A percentile compares a stretch with the other conserved stretches of the same genome.
phyloP scores from a whole-genome alignment of 306 rosid genomes.

The Hippophae rhamnoides region DNA sequence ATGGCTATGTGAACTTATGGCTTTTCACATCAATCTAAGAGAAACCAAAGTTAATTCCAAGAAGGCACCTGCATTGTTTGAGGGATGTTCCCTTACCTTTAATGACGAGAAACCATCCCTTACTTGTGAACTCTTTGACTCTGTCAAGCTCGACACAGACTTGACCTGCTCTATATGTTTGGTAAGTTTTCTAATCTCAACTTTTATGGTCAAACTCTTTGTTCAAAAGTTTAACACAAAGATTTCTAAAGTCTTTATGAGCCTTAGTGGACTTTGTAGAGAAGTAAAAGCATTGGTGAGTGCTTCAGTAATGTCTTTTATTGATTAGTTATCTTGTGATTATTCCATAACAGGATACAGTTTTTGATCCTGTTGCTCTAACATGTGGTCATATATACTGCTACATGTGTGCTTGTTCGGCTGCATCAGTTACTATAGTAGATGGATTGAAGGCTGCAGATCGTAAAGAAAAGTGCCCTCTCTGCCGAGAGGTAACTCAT shows the following conservation, averaged over 20 bases:
- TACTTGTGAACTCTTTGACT: conserved; percentile 72
- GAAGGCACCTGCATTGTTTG: conserved; percentile 42
- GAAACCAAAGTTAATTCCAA: conserved; percentile 39
- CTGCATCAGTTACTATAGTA: conserved; percentile 74
- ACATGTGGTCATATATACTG: conserved; percentile 92
- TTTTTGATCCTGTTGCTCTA: conserved; percentile 91
- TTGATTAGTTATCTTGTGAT: not conserved
- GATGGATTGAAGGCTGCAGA: conserved; percentile 54
- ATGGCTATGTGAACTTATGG: conserved; percentile 89
- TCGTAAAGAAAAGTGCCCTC: conserved; percentile 64
- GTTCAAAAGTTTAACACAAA: not conserved
- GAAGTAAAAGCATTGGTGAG: not conserved
- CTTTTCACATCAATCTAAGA: conserved; percentile 79
- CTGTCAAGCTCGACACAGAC: conserved; percentile 66
- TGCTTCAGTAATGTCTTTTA: too few species aligned
- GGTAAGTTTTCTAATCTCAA: conserved; percentile 38
- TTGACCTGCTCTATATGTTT: conserved; percentile 92
- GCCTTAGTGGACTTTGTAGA: too few species aligned
- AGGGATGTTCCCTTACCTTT: conserved; percentile 51
- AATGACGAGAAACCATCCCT: conserved; percentile 78
- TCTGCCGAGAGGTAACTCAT: conserved; percentile 67
- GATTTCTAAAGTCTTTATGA: too few species aligned
- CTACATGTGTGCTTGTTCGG: conserved; percentile 79
- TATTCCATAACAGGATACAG: conserved; percentile 57
- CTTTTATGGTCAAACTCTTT: not conserved